phyloP scores from a whole-genome alignment of 129 eudicot species.

The sunflower (Helianthus annuus) region HanXRQr2.0-SUNRISE NC_035436.2:176187291-176187790 shows the following conservation, averaged over 20 bases:
- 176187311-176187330: constrained; percentile 66
- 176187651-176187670: too few relatives aligned
- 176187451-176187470: constrained; percentile 17
- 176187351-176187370: constrained; percentile 27
- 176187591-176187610: background rate
- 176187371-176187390: constrained; percentile 20
- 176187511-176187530: background rate
- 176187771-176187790: too few relatives aligned
- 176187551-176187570: background rate
- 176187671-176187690: too few relatives aligned
- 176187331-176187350: constrained; percentile 31
- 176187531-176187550: background rate
- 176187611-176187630: background rate
- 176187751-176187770: too few relatives aligned
- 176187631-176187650: background rate
- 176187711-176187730: too few relatives aligned
- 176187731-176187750: background rate
- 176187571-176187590: background rate
- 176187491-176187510: background rate
- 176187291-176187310: constrained; percentile 53
- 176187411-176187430: constrained; percentile 23
- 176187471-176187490: constrained; percentile 1
- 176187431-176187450: constrained; percentile 11
- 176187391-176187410: constrained; percentile 8
- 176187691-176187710: too few relatives aligned